phyloP scores from a whole-genome alignment of 2,329 filamentous ascomycete genomes.

The Claviceps quebecensis region DNA sequence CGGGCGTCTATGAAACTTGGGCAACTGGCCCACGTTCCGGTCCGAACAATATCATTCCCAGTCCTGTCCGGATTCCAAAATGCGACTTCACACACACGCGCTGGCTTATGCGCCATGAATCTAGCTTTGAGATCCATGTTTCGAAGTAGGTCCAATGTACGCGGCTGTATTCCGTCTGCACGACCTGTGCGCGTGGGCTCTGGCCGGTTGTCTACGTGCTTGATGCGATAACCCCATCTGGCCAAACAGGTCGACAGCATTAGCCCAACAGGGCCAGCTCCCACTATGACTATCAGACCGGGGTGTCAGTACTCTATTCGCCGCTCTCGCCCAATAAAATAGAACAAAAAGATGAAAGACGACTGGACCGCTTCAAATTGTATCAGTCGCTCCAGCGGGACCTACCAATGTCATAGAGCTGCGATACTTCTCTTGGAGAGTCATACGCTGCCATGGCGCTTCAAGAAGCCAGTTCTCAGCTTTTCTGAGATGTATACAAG shows the following conservation, averaged over 20 bases:
- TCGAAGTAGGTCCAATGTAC: conserved; percentile 71
- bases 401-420: conserved; percentile 32
- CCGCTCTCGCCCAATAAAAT: not conserved
- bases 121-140: conserved; percentile 82
- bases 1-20: conserved; percentile 67
- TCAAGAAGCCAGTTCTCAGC: not conserved
- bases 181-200: conserved; percentile 76
- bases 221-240: conserved; percentile 88
- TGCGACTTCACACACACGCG: conserved; percentile 67
- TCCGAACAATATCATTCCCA: conserved; percentile 45
- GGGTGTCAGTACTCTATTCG: not conserved
- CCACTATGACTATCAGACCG: conserved; percentile 57
- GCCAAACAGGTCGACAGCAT: conserved; percentile 79
- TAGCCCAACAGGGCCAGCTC: conserved; percentile 77
- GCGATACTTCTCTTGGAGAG: not conserved
- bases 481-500: not conserved
- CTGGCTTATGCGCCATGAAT: conserved; percentile 78
- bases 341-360: not conserved
- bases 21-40: conserved; percentile 73
- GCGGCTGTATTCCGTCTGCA: conserved; percentile 83
- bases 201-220: conserved; percentile 82
- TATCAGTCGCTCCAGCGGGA: not conserved
- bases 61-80: conserved; percentile 54
- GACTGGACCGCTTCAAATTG: not conserved
- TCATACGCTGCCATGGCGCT: not conserved